Conservation (phyloP, 2,329 filamentous ascomycete species). For the Xylaria hypoxylon region DNA sequence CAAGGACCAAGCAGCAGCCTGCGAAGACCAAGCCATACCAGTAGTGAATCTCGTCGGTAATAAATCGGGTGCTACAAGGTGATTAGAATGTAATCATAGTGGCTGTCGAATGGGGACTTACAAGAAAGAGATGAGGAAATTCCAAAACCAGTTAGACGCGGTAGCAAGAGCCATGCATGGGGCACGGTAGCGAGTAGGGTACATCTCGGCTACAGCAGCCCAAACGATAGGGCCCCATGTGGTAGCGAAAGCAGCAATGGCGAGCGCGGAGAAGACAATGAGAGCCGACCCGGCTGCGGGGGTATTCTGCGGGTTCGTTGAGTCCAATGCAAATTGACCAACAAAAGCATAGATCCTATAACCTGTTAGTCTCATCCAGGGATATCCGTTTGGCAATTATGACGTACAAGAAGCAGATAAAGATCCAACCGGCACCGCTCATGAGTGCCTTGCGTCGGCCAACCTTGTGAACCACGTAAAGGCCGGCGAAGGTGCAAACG, state of each 20-base stretch:
- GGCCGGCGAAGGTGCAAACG: conserved; percentile 71
- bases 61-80: conserved; percentile 71
- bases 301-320: conserved; percentile 56
- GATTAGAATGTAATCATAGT: conserved; percentile 41
- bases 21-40: conserved; percentile 79
- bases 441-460: conserved; percentile 74
- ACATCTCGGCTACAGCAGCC: conserved; percentile 73
- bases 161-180: conserved; percentile 68
- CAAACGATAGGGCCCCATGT: conserved; percentile 79
- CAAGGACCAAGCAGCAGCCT: conserved; percentile 71
- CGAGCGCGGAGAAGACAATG: conserved; percentile 76
- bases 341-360: conserved; percentile 61
- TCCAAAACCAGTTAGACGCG: conserved; percentile 72
- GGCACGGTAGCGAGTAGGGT: conserved; percentile 67
- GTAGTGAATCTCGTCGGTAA: conserved; percentile 76
- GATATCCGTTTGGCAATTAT: neutral
- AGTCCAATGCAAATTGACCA: conserved; percentile 59
- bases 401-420: conserved; percentile 61
- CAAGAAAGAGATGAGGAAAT: conserved; percentile 68
- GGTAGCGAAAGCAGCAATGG: conserved; percentile 74
- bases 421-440: conserved; percentile 71
- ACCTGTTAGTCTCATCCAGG: neutral
- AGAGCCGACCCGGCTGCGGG: conserved; percentile 67
- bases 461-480: conserved; percentile 74
- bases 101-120: conserved; percentile 44